These are phyloP conservation scores for Plasmopara halstedii DNA, from an alignment of 352 stramenopile species.

Conservation along the genomic window DNA sequence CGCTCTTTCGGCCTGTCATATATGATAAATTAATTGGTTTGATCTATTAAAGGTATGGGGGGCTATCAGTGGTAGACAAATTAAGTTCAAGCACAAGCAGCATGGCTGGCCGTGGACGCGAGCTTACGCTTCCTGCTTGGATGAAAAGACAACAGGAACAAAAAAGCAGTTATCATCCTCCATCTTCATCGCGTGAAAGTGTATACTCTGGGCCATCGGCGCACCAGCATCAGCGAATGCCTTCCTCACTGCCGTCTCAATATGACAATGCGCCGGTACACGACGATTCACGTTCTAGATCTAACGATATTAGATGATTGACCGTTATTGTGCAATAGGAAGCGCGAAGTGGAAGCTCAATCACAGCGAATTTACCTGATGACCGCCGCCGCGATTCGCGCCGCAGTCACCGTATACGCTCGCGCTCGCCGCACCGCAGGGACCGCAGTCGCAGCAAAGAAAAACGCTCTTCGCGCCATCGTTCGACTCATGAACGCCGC, in stretches of 20 bases:
- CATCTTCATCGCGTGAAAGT: constrained; percentile 6
- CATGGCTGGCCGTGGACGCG: constrained; percentile 74
- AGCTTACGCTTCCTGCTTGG: constrained; percentile 82
- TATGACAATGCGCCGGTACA: constrained; percentile 57
- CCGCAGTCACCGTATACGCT: constrained; percentile 35
- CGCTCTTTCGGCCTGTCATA: background rate
- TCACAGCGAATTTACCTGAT: constrained; percentile 5
- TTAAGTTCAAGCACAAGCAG: constrained; percentile 8
- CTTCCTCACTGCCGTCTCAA: constrained; percentile 28
- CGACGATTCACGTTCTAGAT: background rate
- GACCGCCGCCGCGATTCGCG: constrained; percentile 23
- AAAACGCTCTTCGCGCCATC: constrained; percentile 31
- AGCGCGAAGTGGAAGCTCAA: constrained; percentile 10
- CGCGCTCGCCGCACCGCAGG: constrained; percentile 31
- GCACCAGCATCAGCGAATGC: constrained; percentile 13
- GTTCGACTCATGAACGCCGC: constrained; percentile 32
- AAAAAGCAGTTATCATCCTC: constrained; percentile 5
- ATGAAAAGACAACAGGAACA: constrained; percentile 75
- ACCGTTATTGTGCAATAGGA: constrained; percentile 10
- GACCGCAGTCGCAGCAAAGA: constrained; percentile 31
- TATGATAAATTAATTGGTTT: background rate
- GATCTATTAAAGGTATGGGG: background rate
- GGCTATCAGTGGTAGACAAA: constrained; percentile 16
- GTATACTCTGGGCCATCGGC: constrained; percentile 9
- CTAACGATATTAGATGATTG: background rate